Conservation (phyloP, 805 yeast species). For the Scheffersomyces amazonensis region DNA sequence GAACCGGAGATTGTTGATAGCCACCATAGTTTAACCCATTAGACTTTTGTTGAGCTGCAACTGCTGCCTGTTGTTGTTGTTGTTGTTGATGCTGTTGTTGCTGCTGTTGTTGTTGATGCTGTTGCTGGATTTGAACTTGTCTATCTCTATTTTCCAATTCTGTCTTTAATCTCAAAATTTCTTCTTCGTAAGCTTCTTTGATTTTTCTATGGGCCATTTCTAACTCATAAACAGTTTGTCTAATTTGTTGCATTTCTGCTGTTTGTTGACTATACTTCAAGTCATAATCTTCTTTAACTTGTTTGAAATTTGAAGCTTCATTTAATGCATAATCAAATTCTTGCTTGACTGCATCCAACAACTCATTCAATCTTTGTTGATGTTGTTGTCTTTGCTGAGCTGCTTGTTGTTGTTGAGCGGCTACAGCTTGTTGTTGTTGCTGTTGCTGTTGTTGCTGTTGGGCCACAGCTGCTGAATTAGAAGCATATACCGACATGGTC, state of each 20-base stretch:
- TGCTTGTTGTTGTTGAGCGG: slow-evolving; percentile 15
- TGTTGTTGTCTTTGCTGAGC: slow-evolving; percentile 35
- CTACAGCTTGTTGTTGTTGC: slow-evolving; percentile 3
- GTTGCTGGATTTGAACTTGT: slow-evolving; percentile 44
- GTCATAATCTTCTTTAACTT: slow-evolving; percentile 92
- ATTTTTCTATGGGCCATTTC: slow-evolving; percentile 92
- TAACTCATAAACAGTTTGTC: slow-evolving; percentile 90
- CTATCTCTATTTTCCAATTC: slow-evolving; percentile 83
- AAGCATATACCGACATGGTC: slow-evolving; percentile 35
- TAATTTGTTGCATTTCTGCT: slow-evolving; percentile 87
- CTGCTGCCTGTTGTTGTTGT: slow-evolving; percentile 10
- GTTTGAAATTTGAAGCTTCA: slow-evolving; percentile 81
- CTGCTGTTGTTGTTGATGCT: slow-evolving; percentile 27
- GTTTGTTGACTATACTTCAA: slow-evolving; percentile 87
- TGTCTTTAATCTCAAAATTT: slow-evolving; percentile 77
- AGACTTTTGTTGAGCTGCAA: slow-evolving; percentile 13
- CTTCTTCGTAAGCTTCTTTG: slow-evolving; percentile 95
- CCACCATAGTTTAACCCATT: slow-evolving; percentile 12
- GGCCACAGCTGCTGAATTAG: slow-evolving; percentile 28
- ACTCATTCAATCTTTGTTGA: slow-evolving; percentile 61
- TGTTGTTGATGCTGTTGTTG: slow-evolving; percentile 14
- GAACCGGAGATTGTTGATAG: slow-evolving; percentile 3
- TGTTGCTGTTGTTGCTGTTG: slow-evolving; percentile 9
- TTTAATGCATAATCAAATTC: slow-evolving; percentile 83
- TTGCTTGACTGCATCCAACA: slow-evolving; percentile 86